phyloP scores from a whole-genome alignment of 1,139 yeast species.

The Pichiaceae sp. region DNA sequence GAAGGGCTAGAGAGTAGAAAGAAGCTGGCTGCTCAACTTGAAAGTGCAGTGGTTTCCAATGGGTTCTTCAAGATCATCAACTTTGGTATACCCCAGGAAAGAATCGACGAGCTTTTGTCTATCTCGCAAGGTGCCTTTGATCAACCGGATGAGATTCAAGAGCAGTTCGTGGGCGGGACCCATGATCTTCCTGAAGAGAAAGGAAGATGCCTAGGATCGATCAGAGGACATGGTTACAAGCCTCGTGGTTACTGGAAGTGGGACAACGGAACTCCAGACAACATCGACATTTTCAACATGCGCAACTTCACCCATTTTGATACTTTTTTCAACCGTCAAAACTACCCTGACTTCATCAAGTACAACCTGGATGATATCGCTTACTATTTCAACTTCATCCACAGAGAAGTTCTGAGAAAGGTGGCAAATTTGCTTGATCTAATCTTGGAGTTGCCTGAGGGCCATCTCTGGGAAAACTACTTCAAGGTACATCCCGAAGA shows the following conservation, averaged over 20 bases:
- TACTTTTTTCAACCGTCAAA: slow-evolving; percentile 19
- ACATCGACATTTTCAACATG: slow-evolving; percentile 34
- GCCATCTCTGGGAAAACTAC: slow-evolving; percentile 26
- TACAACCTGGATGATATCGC: slow-evolving; percentile 30
- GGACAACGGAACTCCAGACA: slow-evolving; percentile 33
- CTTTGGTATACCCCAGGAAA: slow-evolving; percentile 27
- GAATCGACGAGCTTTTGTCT: slow-evolving; percentile 27
- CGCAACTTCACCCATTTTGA: slow-evolving; percentile 28
- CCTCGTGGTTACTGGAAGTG: slow-evolving; percentile 39
- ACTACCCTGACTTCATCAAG: slow-evolving; percentile 31
- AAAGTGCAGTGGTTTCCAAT: slow-evolving; percentile 30
- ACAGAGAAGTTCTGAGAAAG: slow-evolving; percentile 28
- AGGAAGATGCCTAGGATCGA: slow-evolving; percentile 28
- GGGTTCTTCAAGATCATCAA: slow-evolving; percentile 38
- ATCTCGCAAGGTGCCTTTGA: slow-evolving; percentile 28
- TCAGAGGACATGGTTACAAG: slow-evolving; percentile 38
- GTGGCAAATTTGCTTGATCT: slow-evolving; percentile 32
- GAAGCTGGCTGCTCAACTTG: slow-evolving; percentile 27
- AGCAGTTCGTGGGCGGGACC: slow-evolving; percentile 33
- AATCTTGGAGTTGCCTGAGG: slow-evolving; percentile 35
- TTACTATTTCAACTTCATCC: slow-evolving; percentile 29
- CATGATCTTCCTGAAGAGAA: slow-evolving; percentile 21
- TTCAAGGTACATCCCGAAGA: slow-evolving; percentile 26
- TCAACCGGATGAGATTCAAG: slow-evolving; percentile 34
- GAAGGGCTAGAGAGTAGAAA: slow-evolving; percentile 18